Conservation (phyloP, 768 basidiomycete species). For the Dentipellis sp. region DNA sequence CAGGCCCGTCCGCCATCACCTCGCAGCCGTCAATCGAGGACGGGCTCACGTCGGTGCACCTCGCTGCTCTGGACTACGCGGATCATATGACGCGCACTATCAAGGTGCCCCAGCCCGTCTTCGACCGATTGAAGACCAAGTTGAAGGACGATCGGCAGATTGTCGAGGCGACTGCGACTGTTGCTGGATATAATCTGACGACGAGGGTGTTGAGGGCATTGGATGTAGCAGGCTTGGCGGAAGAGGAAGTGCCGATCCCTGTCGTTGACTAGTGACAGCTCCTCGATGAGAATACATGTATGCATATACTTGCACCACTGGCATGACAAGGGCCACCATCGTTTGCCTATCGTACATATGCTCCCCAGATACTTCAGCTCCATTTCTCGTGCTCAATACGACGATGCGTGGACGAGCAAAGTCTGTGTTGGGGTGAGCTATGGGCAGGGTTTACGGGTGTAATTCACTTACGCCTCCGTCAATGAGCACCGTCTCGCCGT, state of each 20-base stretch:
- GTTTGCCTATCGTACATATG: neutral
- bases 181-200: neutral
- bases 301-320: neutral
- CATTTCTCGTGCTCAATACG: neutral
- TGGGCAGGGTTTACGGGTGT: neutral
- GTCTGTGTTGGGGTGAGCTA: neutral
- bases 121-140: neutral
- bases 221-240: neutral
- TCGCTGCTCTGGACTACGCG: neutral
- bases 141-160: neutral
- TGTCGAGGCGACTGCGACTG: neutral
- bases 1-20: neutral
- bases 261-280: neutral
- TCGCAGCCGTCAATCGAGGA: neutral
- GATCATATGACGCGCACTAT: neutral
- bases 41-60: neutral
- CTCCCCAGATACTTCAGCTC: too few species aligned
- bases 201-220: neutral
- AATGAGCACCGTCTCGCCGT: constrained; percentile 37
- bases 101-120: neutral
- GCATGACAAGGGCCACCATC: neutral
- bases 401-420: neutral
- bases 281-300: neutral
- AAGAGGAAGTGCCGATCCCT: neutral
- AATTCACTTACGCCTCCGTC: constrained; percentile 36